Conservation (phyloP, 305 asterid genomes). For the Fraxinus nigra region DNA sequence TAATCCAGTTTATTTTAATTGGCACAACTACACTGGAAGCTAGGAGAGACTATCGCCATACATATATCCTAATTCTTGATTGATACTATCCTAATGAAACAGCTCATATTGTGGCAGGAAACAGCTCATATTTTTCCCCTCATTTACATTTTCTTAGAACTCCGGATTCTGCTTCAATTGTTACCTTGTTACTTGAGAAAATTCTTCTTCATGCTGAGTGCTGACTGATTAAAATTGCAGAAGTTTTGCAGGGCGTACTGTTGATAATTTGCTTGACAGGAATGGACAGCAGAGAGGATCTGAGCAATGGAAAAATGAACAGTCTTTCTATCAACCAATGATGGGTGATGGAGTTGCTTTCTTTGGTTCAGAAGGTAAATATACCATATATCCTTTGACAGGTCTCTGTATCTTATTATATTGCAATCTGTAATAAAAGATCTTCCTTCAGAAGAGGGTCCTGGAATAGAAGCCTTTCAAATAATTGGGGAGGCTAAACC, state of each 20-base stretch:
- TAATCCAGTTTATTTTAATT: not conserved
- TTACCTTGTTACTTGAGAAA: slow-evolving; percentile 14
- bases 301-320: slow-evolving; percentile 45
- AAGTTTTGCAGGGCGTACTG: slow-evolving; percentile 47
- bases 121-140: too few relatives aligned
- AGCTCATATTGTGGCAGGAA: slow-evolving; percentile 16
- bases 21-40: slow-evolving; percentile 8
- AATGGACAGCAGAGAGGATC: slow-evolving; percentile 44
- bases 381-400: slow-evolving; percentile 16
- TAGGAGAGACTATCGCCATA: not conserved
- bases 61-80: not conserved
- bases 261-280: slow-evolving; percentile 47
- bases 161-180: not conserved
- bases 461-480: slow-evolving; percentile 89
- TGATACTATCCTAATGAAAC: slow-evolving; percentile 6
- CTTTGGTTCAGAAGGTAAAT: slow-evolving; percentile 70
- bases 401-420: slow-evolving; percentile 11
- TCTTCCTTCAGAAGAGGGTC: slow-evolving; percentile 63
- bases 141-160: slow-evolving; percentile 1
- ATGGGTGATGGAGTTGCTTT: slow-evolving; percentile 53
- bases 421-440: slow-evolving; percentile 25
- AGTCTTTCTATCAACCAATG: slow-evolving; percentile 42
- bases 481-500: slow-evolving; percentile 95
- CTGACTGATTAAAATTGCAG: slow-evolving; percentile 51
- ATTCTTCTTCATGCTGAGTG: slow-evolving; percentile 23